A percentile compares a stretch with the other conserved stretches of the same genome.
Evolutionary conservation across 768 basidiomycete genomes (phyloP).

Genomic region (Leccinum imitatum): DNA sequence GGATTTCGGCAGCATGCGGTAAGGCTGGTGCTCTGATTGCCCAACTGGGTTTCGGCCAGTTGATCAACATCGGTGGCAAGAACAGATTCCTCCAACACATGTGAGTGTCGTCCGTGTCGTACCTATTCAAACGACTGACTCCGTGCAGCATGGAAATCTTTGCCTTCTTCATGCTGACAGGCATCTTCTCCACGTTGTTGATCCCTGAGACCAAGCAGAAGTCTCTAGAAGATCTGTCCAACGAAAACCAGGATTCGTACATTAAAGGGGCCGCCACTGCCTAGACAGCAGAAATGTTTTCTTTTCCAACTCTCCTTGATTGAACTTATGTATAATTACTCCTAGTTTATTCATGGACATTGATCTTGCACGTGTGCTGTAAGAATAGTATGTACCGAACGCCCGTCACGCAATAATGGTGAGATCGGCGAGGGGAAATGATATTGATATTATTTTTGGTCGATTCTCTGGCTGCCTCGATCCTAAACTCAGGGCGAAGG

Average conservation of each 20-base stretch:
- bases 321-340: not conserved
- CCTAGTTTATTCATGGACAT: not conserved
- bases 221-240: constrained; percentile 70
- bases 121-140: constrained; percentile 3
- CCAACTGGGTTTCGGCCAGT: constrained; percentile 70
- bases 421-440: too few species aligned
- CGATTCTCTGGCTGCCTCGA: not conserved
- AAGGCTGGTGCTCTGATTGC: constrained; percentile 83
- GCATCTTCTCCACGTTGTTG: constrained; percentile 76
- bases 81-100: constrained; percentile 66
- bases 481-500: not conserved
- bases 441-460: not conserved
- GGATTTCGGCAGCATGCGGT: constrained; percentile 80
- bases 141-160: constrained; percentile 66
- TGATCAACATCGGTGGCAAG: constrained; percentile 67
- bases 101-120: constrained; percentile 39
- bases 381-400: not conserved
- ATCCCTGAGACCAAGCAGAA: constrained; percentile 74
- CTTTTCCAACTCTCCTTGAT: not conserved
- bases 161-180: constrained; percentile 84
- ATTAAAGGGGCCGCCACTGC: constrained; percentile 30
- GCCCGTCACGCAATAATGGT: not conserved
- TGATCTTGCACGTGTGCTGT: not conserved
- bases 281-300: constrained; percentile 4
- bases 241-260: constrained; percentile 67